Percentiles rank a stretch among this genome's conserved stretches.
Conservation (phyloP, 768 basidiomycete genomes). For the Fistulinella prunicolor region DNA sequence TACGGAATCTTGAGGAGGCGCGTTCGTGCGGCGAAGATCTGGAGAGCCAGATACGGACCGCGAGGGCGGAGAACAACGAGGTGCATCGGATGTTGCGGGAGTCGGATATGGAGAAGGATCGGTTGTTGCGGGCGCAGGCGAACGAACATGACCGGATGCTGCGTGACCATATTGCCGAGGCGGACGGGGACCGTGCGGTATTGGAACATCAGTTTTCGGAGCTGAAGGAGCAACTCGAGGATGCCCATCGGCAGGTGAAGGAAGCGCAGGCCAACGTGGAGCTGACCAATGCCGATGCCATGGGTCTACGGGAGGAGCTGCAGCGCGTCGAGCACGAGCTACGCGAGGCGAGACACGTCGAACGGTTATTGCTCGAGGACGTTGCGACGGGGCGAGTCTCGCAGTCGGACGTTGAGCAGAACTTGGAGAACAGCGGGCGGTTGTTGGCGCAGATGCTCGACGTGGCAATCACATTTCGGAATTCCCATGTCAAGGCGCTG, state of each 20-base stretch:
- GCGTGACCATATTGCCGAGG: slow-evolving; percentile 87
- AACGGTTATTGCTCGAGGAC: slow-evolving; percentile 71
- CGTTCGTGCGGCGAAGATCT: slow-evolving; percentile 71
- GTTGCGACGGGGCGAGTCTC: slow-evolving; percentile 66
- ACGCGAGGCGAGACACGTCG: slow-evolving; percentile 61
- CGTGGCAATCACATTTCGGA: slow-evolving; percentile 74
- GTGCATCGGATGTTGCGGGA: slow-evolving; percentile 61
- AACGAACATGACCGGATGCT: slow-evolving; percentile 64
- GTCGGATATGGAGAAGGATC: slow-evolving; percentile 75
- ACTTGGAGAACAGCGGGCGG: slow-evolving; percentile 60
- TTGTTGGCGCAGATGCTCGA: slow-evolving; percentile 81
- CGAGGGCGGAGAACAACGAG: slow-evolving; percentile 69
- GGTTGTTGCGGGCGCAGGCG: slow-evolving; percentile 68
- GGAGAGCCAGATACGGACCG: slow-evolving; percentile 68
- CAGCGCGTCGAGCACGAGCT: slow-evolving; percentile 69
- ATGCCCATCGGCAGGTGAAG: slow-evolving; percentile 58
- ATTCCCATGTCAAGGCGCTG: slow-evolving; percentile 72
- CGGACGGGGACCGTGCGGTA: slow-evolving; percentile 90
- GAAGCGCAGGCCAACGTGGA: slow-evolving; percentile 60
- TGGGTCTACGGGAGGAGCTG: slow-evolving; percentile 69
- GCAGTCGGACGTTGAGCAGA: slow-evolving; percentile 64
- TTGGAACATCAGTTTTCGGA: slow-evolving; percentile 85
- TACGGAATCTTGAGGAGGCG: slow-evolving; percentile 72
- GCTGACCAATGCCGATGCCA: slow-evolving; percentile 63
- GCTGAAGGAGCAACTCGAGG: slow-evolving; percentile 59